Evolutionary conservation across 2,329 filamentous ascomycete genomes (phyloP), one percentile per base, ranked within the genome.

Genomic region (Alternaria viburni): DNA sequence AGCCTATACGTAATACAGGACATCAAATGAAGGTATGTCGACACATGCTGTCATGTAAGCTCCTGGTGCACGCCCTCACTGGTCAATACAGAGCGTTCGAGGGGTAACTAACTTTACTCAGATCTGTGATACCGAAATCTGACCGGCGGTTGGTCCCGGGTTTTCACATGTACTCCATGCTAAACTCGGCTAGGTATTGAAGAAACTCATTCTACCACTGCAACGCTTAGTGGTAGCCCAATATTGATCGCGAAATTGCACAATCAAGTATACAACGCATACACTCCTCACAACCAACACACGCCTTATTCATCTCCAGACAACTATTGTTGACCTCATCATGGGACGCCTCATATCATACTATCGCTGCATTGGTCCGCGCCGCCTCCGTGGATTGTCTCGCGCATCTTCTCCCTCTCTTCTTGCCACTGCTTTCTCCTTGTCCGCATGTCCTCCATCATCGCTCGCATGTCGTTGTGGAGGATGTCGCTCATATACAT

Each of bases 381-480:
- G 11, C 36, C 19, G 9, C 30, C 28, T 12, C 13, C 13, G 3
- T 41, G 30, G 2, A 19, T 15, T 23, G 19, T 30, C n/a, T 52
- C 49, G 15, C 36, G 25, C 57, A 28, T 28, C 17, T 23, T n/a
- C 49, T 66, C 52, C 5, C 62, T 44, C 23, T 63, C 47, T 45
- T 58, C 26, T 10, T 54, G 26, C 64, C 64, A 66, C 49, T 60
- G 36, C 19, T 15, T 19, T 41, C 57, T 60, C 11, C 32, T 66
- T 13, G 28, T 43, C 28, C 44, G 26, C 57, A 66, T 66, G n/a
- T 66, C 60, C 9, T 60, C 43, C 23, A 30, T 43, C 61, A 66
- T 44, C 6, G 19, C 46, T 12, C 54, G 32, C 13, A 64, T 64
- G 9, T 64, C 54, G 13, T 61, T 43, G 11, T 55, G 54, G 7